A percentile compares a stretch with the other conserved stretches of the same genome.
Evolutionary conservation across 257 asterid species (phyloP).

Genomic region (Forsythia viridissima): DNA sequence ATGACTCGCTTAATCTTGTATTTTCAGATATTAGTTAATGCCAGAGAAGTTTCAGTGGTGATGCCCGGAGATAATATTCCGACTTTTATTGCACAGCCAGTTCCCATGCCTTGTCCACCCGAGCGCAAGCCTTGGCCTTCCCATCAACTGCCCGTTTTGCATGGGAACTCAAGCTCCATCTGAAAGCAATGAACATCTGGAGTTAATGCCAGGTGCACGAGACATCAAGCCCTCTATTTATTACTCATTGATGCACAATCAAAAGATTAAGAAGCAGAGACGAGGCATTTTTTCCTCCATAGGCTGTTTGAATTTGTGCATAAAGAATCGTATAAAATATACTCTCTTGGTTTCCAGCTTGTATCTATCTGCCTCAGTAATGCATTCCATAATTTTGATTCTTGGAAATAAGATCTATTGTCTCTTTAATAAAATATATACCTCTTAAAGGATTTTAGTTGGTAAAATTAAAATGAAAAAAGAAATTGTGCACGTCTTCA

Average conservation of each 20-base stretch:
- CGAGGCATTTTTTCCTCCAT: not conserved
- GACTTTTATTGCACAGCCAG: constrained; percentile 82
- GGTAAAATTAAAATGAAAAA: no score
- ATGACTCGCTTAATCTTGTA: not conserved
- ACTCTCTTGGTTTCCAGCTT: no score
- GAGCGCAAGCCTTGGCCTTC: constrained; percentile 70
- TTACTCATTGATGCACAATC: not conserved
- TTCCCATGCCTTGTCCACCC: constrained; percentile 83
- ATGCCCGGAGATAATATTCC: constrained; percentile 88
- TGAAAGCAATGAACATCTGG: constrained; percentile 8
- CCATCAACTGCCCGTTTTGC: constrained; percentile 37
- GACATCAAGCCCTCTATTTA: not conserved
- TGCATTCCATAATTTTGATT: no score
- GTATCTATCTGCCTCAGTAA: no score
- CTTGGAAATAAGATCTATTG: no score
- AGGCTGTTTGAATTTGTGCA: not conserved
- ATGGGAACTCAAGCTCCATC: constrained; percentile 20
- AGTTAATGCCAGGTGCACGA: not conserved
- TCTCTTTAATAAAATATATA: no score
- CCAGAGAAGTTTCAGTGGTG: constrained; percentile 79
- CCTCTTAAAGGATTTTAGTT: no score
- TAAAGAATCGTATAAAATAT: no score
- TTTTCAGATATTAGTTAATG: constrained; percentile 51
- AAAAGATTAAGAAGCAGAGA: not conserved
- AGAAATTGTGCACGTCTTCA: no score